These are phyloP conservation scores for Colletotrichum trifolii DNA, from an alignment of 2,329 filamentous ascomycete species.

Conservation along the genomic window DNA sequence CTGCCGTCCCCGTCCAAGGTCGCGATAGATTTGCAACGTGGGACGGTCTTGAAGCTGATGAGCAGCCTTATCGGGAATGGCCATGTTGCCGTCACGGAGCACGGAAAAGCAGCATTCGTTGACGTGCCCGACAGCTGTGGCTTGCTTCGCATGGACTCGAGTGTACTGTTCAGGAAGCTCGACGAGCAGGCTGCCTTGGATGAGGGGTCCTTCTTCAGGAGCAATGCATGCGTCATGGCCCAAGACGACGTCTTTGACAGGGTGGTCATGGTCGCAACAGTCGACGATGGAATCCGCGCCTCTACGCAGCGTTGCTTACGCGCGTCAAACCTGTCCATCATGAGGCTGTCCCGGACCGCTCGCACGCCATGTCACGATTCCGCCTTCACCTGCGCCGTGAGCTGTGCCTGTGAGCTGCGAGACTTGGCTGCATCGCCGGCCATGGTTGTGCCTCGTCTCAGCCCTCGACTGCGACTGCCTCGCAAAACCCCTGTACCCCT, in stretches of 20 bases:
- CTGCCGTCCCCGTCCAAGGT: constrained; percentile 6
- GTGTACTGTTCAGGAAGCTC: constrained; percentile 20
- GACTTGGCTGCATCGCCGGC: neutral
- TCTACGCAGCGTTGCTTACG: constrained; percentile 10
- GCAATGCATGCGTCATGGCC: neutral
- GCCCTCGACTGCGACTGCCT: constrained; percentile 1
- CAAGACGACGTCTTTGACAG: no score
- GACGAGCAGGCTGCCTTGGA: no score
- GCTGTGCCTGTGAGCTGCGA: neutral
- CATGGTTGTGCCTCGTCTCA: neutral
- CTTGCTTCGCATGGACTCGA: neutral
- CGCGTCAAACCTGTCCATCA: neutral
- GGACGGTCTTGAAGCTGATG: neutral
- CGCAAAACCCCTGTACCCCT: neutral
- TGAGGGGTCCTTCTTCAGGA: no score
- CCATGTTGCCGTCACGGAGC: neutral
- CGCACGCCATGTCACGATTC: neutral
- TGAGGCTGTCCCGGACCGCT: constrained; percentile 3
- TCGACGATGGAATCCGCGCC: constrained; percentile 6
- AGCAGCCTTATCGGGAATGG: constrained; percentile 10
- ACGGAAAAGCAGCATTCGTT: constrained; percentile 8
- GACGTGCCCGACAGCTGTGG: no score
- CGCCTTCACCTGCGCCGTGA: constrained; percentile 3
- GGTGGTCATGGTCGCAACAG: no score
- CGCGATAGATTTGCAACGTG: neutral